phyloP scores from a whole-genome alignment of 345 rosid species.

The Syzygium aromaticum region DNA sequence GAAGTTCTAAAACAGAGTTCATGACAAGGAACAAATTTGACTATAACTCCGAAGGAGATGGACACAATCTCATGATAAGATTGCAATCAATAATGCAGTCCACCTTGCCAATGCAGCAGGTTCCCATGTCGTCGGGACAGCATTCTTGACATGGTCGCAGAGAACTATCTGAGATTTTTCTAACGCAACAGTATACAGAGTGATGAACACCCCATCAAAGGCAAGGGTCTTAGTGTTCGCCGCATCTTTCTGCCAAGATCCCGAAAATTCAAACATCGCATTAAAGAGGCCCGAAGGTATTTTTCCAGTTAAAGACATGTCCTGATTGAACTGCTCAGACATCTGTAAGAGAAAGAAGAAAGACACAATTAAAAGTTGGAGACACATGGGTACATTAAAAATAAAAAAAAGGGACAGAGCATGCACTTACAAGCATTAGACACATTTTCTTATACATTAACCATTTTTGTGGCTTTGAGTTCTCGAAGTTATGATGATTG shows the following conservation, averaged over 20 bases:
- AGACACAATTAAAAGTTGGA: not conserved
- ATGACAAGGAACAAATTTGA: not conserved
- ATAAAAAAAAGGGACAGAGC: not conserved
- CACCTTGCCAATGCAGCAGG: constrained; percentile 90
- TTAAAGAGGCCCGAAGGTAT: constrained; percentile 92
- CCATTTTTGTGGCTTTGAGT: not conserved
- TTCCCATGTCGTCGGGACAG: constrained; percentile 87
- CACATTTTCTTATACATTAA: not conserved
- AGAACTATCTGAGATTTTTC: constrained; percentile 77
- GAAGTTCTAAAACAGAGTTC: not conserved
- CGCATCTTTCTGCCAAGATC: constrained; percentile 93
- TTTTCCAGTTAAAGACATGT: constrained; percentile 75
- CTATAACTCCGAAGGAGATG: not conserved
- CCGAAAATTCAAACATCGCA: constrained; percentile 78
- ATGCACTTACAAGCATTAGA: not conserved
- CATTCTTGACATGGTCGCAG: constrained; percentile 67
- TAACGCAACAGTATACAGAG: constrained; percentile 71
- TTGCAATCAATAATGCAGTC: not conserved
- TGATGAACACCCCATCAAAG: constrained; percentile 83
- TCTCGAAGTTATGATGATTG: not conserved
- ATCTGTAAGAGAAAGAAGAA: constrained; percentile 35
- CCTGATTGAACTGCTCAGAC: constrained; percentile 97
- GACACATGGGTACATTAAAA: not conserved
- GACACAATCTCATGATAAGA: not conserved
- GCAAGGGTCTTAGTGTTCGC: constrained; percentile 89